Conservation (phyloP, 2,329 filamentous ascomycete species). For the Hypomyces rosellus region DNA sequence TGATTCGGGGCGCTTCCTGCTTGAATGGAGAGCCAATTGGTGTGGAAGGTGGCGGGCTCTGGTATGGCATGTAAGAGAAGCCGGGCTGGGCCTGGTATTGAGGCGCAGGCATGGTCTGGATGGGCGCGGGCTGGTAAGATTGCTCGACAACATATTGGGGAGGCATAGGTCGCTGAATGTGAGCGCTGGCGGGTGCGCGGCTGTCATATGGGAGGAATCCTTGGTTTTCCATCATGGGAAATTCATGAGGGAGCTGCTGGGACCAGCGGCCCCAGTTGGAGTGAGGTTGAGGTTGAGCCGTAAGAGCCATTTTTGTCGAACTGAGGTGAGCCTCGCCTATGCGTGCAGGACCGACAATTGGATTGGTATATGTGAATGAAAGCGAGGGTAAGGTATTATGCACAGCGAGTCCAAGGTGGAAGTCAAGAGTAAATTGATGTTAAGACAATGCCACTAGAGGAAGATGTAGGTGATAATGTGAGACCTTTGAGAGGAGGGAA, state of each 20-base stretch:
- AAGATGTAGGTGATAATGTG: conserved; percentile 3
- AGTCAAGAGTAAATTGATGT: not conserved
- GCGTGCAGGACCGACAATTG: too few relatives aligned
- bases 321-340: too few relatives aligned
- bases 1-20: conserved; percentile 24
- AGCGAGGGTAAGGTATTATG: not conserved
- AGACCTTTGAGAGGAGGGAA: conserved; percentile 11
- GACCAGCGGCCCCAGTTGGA: conserved; percentile 51
- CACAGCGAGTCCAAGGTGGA: not conserved
- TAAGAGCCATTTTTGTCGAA: conserved; percentile 38
- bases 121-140: conserved; percentile 38
- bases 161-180: conserved; percentile 39
- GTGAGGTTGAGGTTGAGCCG: conserved; percentile 37
- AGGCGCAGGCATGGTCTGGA: conserved; percentile 35
- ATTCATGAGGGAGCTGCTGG: conserved; percentile 42
- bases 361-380: not conserved
- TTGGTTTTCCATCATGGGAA: conserved; percentile 42
- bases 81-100: conserved; percentile 37
- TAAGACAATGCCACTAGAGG: not conserved
- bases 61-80: conserved; percentile 40
- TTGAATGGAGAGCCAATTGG: conserved; percentile 29
- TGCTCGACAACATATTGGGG: conserved; percentile 42
- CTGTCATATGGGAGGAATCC: conserved; percentile 45
- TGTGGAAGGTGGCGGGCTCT: conserved; percentile 29
- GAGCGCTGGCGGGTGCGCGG: conserved; percentile 30